Conservation (phyloP, 2,329 filamentous ascomycete species). For the Cytospora piceicola region DNA sequence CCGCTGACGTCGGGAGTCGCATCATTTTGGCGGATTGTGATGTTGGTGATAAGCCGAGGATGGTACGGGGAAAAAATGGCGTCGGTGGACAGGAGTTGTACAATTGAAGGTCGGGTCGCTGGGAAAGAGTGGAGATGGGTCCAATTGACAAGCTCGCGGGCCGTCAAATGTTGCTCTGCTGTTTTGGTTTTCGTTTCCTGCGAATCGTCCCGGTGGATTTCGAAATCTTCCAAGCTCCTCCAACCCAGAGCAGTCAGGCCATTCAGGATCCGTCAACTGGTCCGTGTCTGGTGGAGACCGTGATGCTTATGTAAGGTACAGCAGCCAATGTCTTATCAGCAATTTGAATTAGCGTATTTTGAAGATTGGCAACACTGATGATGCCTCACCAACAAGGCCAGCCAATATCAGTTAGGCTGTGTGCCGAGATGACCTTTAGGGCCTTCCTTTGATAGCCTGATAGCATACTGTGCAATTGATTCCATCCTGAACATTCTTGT, state of each 20-base stretch:
- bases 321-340: conserved; percentile 16
- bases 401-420: no score
- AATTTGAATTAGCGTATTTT: conserved; percentile 8
- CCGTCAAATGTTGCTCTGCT: conserved; percentile 27
- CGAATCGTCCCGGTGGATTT: conserved; percentile 16
- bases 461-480: no score
- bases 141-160: conserved; percentile 26
- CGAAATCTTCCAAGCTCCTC: conserved; percentile 6
- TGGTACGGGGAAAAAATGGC: conserved; percentile 21
- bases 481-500: neutral
- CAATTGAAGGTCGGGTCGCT: conserved; percentile 21
- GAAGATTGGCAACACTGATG: no score
- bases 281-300: neutral
- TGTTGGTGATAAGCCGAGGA: conserved; percentile 16
- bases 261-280: neutral
- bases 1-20: conserved; percentile 56
- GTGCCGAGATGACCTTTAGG: no score
- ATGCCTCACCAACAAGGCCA: no score
- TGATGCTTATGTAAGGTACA: conserved; percentile 12
- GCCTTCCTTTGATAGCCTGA: no score
- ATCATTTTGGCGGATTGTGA: conserved; percentile 49
- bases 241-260: conserved; percentile 22
- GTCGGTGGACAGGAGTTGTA: conserved; percentile 19
- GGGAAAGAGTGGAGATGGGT: conserved; percentile 29
- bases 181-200: conserved; percentile 6